phyloP scores from a whole-genome alignment of 2,329 filamentous ascomycete genomes.

The Graphilbum fragrans region DNA sequence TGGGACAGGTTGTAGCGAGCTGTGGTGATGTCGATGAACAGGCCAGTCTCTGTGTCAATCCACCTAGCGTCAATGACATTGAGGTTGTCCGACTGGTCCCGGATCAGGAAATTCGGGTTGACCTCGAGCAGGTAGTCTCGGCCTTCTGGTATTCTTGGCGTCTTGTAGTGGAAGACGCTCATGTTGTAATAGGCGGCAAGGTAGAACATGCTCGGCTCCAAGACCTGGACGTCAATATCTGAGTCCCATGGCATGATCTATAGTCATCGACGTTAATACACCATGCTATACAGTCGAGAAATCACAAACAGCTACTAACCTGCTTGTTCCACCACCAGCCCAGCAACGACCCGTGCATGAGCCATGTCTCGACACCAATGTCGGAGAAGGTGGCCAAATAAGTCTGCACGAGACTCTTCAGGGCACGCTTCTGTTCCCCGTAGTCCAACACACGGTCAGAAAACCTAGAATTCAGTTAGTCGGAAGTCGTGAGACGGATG shows the following conservation, averaged over 20 bases:
- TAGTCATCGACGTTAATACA: slow-evolving; percentile 2
- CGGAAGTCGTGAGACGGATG: neutral
- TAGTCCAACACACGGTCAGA: slow-evolving; percentile 28
- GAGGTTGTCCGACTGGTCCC: slow-evolving; percentile 22
- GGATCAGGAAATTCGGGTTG: slow-evolving; percentile 28
- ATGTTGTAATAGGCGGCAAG: slow-evolving; percentile 57
- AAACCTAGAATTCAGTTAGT: slow-evolving; percentile 17
- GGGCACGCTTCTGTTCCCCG: slow-evolving; percentile 45
- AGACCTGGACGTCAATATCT: slow-evolving; percentile 65
- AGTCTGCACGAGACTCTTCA: slow-evolving; percentile 56
- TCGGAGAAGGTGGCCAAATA: slow-evolving; percentile 58
- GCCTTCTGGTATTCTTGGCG: slow-evolving; percentile 22
- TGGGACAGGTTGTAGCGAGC: slow-evolving; percentile 35
- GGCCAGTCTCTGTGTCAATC: slow-evolving; percentile 32
- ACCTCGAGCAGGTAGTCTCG: slow-evolving; percentile 36
- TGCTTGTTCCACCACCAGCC: slow-evolving; percentile 77
- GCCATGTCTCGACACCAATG: slow-evolving; percentile 64
- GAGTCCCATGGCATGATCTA: slow-evolving; percentile 58
- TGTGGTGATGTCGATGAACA: slow-evolving; percentile 40
- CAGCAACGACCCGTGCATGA: slow-evolving; percentile 72
- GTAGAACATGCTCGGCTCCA: slow-evolving; percentile 50
- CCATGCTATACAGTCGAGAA: too few relatives aligned
- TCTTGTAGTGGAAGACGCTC: slow-evolving; percentile 31
- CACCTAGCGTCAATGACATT: slow-evolving; percentile 37
- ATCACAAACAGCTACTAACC: slow-evolving; percentile 14